Percentiles rank a stretch among this genome's conserved stretches.
Conservation (phyloP, 768 basidiomycete genomes). For the Trametes cingulata region DNA sequence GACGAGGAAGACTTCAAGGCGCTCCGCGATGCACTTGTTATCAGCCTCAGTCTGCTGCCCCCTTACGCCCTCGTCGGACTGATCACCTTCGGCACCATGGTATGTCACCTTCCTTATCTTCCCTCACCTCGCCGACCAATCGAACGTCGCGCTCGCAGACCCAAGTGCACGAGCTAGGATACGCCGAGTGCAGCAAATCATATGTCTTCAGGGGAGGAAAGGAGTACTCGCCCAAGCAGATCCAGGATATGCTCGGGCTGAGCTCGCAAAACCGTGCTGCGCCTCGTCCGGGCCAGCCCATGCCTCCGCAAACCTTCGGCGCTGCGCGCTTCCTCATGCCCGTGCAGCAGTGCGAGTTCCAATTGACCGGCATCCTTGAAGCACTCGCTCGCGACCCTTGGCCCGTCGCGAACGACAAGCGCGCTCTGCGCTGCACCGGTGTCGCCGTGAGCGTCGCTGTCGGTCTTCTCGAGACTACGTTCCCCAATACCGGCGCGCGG, state of each 20-base stretch:
- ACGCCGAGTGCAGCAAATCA: conserved; percentile 93
- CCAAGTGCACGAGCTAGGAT: conserved; percentile 98
- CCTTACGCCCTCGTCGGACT: conserved; percentile 94
- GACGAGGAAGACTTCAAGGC: conserved; percentile 96
- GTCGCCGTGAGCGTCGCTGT: conserved; percentile 93
- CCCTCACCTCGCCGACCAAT: background rate
- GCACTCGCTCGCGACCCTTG: conserved; percentile 88
- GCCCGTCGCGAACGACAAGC: conserved; percentile 95
- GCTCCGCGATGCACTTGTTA: conserved; percentile 90
- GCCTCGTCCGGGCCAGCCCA: conserved; percentile 82
- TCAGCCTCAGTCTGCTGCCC: conserved; percentile 90
- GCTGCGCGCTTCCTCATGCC: conserved; percentile 92
- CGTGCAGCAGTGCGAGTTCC: conserved; percentile 91
- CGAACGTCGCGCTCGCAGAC: conserved; percentile 52
- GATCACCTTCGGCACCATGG: conserved; percentile 98
- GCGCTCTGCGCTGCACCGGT: conserved; percentile 91
- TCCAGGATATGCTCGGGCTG: conserved; percentile 96
- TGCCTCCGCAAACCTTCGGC: conserved; percentile 78
- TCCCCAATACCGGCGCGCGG: conserved; percentile 93
- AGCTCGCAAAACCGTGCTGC: conserved; percentile 78
- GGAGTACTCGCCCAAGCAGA: conserved; percentile 94
- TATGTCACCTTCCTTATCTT: conserved; percentile 33
- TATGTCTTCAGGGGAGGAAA: conserved; percentile 99
- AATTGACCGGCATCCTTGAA: conserved; percentile 92
- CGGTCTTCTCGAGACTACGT: conserved; percentile 90